Evolutionary conservation across 257 asterid genomes (phyloP), one percentile per base, ranked within the genome.

Genomic region (Salvia splendens): DNA sequence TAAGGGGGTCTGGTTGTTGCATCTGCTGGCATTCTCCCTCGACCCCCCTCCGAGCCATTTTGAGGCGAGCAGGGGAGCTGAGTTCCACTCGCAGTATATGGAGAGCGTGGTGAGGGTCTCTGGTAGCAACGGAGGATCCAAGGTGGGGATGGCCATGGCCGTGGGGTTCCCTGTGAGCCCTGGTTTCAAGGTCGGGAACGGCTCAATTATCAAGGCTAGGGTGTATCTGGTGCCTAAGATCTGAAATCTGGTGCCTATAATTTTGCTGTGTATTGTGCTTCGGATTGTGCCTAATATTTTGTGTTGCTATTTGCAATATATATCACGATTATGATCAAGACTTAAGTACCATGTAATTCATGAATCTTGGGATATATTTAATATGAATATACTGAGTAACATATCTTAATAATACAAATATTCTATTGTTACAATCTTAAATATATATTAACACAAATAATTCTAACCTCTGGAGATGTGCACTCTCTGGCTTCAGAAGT

Each of bases 111-210:
- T 84, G 63, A 87, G 83, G 81, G 64, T 67, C 62, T 78, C 87
- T 0, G 79, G 82, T 36, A 68, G 53, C 10, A 64, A 53, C 9
- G 84, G 80, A 12, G 90, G 86, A 56, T 71, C 89, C 15, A 70
- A 69, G 75, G 85, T 67, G 60, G 87, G 88, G 0, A 67, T 77
- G 49, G 73, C 86, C 1, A 85, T 80, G 92, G 78, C 81, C 46
- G 99, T 93, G 4, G 99, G 96, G 14, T 87, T 93, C 66, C 94
- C 97, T 0, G 96, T 94, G 70, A 82, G 92, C 33, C 99, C 96
- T 0, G 99, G 99, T 35, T 94, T 94, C 67, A 93, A 93, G 92
- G 88, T 90, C 43, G 92, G 87, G 54, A 83, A 83, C 40, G 95
- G 96, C 15, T 82, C 95, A 2, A 67, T 88, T 20, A 78, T 90